phyloP scores from a whole-genome alignment of 495 filamentous ascomycete genomes.

The Aspergillus haitiensis region DNA sequence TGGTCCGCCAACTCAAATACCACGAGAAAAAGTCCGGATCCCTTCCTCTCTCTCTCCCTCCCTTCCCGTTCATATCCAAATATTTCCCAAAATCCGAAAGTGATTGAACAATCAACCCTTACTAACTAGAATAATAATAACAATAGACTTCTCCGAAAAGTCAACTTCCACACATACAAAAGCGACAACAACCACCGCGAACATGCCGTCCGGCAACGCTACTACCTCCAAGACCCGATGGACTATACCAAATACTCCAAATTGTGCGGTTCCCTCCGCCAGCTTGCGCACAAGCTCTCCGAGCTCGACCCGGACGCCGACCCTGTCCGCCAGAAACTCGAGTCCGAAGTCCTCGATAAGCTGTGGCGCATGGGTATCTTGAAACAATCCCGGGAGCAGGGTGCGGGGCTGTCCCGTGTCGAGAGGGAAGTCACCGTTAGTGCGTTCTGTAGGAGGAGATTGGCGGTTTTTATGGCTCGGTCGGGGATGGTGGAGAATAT shows the following conservation, averaged over 20 bases:
- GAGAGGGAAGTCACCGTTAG: constrained; percentile 85
- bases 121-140: constrained; percentile 19
- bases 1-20: constrained; percentile 91
- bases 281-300: constrained; percentile 83
- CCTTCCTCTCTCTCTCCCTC: not conserved
- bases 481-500: constrained; percentile 88
- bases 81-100: no score
- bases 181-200: constrained; percentile 83
- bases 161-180: constrained; percentile 93
- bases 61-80: no score
- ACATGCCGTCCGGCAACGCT: constrained; percentile 75
- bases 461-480: constrained; percentile 86
- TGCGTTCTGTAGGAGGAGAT: constrained; percentile 73
- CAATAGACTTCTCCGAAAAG: constrained; percentile 74
- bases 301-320: constrained; percentile 73
- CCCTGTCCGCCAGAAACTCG: constrained; percentile 74
- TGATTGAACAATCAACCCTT: not conserved
- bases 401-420: constrained; percentile 67
- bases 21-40: constrained; percentile 71
- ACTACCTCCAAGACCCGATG: constrained; percentile 80
- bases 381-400: constrained; percentile 58
- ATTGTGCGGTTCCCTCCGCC: constrained; percentile 78
- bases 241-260: constrained; percentile 90
- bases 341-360: constrained; percentile 82
- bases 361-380: constrained; percentile 88